Percentiles rank a stretch among this genome's conserved stretches.
These are phyloP conservation scores for Starmerella davenportii DNA, from an alignment of 805 yeast species.

Conservation along the genomic window DNA sequence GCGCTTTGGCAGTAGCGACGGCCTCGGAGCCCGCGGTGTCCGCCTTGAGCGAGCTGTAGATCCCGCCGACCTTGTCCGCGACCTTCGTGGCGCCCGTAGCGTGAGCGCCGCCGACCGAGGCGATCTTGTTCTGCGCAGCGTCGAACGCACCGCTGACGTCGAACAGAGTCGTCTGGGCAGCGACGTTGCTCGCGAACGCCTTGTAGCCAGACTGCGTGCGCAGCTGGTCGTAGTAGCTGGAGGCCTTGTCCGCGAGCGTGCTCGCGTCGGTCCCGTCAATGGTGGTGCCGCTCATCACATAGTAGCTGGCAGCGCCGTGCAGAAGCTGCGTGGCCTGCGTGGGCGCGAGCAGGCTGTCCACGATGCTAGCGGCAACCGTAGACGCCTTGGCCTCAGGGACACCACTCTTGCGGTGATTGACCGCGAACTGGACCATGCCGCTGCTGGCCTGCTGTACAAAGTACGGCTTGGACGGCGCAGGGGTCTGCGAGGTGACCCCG, in stretches of 20 bases:
- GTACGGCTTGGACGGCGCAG: constrained; percentile 10
- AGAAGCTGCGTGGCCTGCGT: constrained; percentile 14
- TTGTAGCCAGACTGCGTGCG: constrained; percentile 13
- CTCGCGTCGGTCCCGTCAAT: constrained; percentile 10
- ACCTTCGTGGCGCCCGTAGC: constrained; percentile 5
- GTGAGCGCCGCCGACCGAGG: constrained; percentile 2
- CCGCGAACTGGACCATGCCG: constrained; percentile 11
- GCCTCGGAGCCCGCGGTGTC: constrained; percentile 13
- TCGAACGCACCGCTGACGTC: constrained; percentile 11
- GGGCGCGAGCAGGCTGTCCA: constrained; percentile 10
- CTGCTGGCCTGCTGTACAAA: constrained; percentile 11
- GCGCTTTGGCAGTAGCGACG: constrained; percentile 8
- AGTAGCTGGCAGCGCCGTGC: constrained; percentile 12
- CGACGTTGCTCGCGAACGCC: constrained; percentile 8
- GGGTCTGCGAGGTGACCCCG: too few relatives aligned
- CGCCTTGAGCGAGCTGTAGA: constrained; percentile 7
- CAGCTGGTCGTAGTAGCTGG: constrained; percentile 12
- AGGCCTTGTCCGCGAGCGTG: constrained; percentile 12
- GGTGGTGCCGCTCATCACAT: constrained; percentile 7
- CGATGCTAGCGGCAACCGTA: constrained; percentile 10
- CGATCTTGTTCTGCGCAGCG: constrained; percentile 6
- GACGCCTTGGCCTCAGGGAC: constrained; percentile 13
- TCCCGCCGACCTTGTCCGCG: constrained; percentile 1
- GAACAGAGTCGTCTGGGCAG: constrained; percentile 10
- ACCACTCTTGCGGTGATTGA: constrained; percentile 9